Base-by-base conservation (phyloP, 495 filamentous ascomycete species). In the Pyrenopolyporus hunteri region DNA sequence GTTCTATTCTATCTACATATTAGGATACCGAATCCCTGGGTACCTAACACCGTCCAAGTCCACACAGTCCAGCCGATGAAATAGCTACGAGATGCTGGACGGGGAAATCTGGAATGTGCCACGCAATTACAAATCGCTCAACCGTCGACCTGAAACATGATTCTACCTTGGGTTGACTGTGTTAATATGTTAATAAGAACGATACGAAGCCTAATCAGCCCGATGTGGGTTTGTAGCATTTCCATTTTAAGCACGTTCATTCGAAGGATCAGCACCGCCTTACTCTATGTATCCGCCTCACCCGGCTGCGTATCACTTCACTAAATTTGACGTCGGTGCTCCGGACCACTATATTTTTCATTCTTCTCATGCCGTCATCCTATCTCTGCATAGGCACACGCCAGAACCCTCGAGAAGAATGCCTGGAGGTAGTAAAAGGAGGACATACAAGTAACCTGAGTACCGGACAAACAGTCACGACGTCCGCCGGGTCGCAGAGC, bases 211-310 rank as follows among this genome's bases (percentile, higher is more conserved):
- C 9, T 37, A 60, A 31, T 0, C 10, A 45, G 28, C 10, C n/a
- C 23, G n/a, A 45, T 45, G n/a, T 1, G 6, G 48, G 16, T 33
- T 13, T 10, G 9, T 48, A 49, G 36, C 26, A 13, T 29, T 45
- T 17, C 56, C 39, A 31, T 61, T 61, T 61, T 28, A 28, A 55
- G 44, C 28, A 44, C 35, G 28, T 49, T 25, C 45, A 19, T 28
- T 47, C 47, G 16, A 45, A 59, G 55, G 61, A 64, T 64, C 61
- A 54, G 43, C 61, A 50, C 55, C 46, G 54, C 61, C 57, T 35
- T 58, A 29, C 40, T n/a, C n/a, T n/a, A n/a, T n/a, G n/a, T n/a
- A n/a, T 29, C 61, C 55, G 61, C 44, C 55, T 26, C 55, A 55
- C 61, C 61, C 61, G 61, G 42, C 31, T 32, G 55, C 49, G 51